Base-by-base conservation (phyloP, 2,329 filamentous ascomycete species). In the Cladosporium velox region DNA sequence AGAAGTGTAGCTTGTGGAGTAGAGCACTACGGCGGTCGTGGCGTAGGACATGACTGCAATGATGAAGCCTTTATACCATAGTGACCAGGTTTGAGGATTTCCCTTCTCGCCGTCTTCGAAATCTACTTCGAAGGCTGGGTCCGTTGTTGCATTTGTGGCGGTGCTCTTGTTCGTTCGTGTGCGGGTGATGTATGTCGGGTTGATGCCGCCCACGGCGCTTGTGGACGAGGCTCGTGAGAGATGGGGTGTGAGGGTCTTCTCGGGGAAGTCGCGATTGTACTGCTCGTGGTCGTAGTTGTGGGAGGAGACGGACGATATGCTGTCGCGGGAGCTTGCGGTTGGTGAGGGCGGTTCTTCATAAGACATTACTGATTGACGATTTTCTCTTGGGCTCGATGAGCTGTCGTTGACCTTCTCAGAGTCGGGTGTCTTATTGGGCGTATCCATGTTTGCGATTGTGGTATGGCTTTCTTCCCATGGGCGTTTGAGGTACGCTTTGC, bases 1-100 rank as follows among this genome's bases (percentile, higher is more conserved):
- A 0, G 88, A 86, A 0, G 91, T 92, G 75, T 95, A 96, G 61
- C 87, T 89, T 0, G 92, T 95, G 57, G 89, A 92, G 74, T 93
- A 92, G 55, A 92, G 75, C 18, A 92, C 88, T 10, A 77, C 76
- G 24, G 71, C 72, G 8, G 86, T 80, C 0, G 86, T 88, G 51
- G 85, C 84, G 72, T 84, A 87, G 52, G 84, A 85, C 73, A 88
- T 83, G 63, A 84, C 81, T 49, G 79, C 77, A 63, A 89, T 81
- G 12, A 85, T 80, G 70, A 86, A 74, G 61, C 81, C 76, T 70
- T 87, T 89, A 73, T 85, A 86, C 70, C 79, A 83, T 35, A 88
- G 72, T 0, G 86, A 77, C 90, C 91, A 93, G 74, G 90, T 89
- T 65, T 84, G 82, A 0, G 91, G 90, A 72, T 92, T 89, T 14